Base-by-base conservation (phyloP, 2,329 filamentous ascomycete genomes). In the Corynespora cassiicola region DNA sequence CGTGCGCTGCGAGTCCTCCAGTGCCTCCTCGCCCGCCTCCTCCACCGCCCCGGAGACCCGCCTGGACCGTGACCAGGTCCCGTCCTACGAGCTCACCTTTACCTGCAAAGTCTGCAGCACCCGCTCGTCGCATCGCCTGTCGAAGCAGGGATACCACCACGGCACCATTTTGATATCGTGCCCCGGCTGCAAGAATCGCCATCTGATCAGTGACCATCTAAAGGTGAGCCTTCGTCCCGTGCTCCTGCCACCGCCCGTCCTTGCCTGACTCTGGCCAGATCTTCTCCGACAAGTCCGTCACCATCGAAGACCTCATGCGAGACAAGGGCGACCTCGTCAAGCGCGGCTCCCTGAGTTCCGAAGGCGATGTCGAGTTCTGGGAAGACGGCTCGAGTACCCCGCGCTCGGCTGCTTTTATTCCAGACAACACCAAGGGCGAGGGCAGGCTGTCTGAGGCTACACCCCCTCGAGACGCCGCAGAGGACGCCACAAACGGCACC, bases 311-410 rank as follows among this genome's bases (percentile, higher is more conserved):
- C 46, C 70, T 97, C 32, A 80, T 94, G 73, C 75, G 77, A 42
- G 84, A 90, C 51, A 86, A 86, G 61, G 92, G 91, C 5, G 79
- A 84, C 50, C 70, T 88, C 1, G 79, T 92, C 43, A 88, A 86
- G 74, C 81, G 81, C 45, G 87, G 88, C 12, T 81, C 79, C 18
- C 63, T 91, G 20, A 82, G 86, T 34, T 81, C 84, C 51, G 85
- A 91, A 52, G 90, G 89, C n/a, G 88, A 96, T 63, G 73, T 96
- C 31, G 92, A 97, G 67, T 94, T 96, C 54, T 96, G 90, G 86
- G 86, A 88, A 19, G 88, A 95, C 50, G 82, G 84, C 11, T 71
- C 73, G 10, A 51, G 52, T 6, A 67, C 65, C 4, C 53, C 60
- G 27, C 59, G 65, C 16, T 66, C 65, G 2, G 52, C 65, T 16